These are phyloP conservation scores for Botrytis fabae DNA, from an alignment of 2,329 filamentous ascomycete species.

Conservation along the genomic window DNA sequence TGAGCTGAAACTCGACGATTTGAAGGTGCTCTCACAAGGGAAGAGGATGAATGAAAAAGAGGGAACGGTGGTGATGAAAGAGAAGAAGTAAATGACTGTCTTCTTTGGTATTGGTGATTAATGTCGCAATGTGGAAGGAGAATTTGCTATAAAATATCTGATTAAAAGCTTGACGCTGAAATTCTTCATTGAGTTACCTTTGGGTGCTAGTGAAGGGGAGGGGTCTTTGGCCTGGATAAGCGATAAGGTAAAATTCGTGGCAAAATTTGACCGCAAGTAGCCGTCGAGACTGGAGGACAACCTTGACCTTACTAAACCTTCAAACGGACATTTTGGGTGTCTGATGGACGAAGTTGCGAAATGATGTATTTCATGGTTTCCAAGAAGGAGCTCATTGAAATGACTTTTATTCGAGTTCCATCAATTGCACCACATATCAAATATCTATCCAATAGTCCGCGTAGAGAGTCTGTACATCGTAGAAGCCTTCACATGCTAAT, in stretches of 20 bases:
- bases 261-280: slow-evolving; percentile 3
- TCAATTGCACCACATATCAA: neutral
- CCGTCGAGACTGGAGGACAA: neutral
- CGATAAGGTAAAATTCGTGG: neutral
- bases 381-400: neutral
- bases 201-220: neutral
- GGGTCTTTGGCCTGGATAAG: neutral
- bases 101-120: neutral
- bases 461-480: neutral
- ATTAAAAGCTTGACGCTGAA: slow-evolving; percentile 9
- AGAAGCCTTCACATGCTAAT: slow-evolving; percentile 11
- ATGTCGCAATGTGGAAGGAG: slow-evolving; percentile 9
- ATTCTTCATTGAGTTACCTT: slow-evolving; percentile 13
- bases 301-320: neutral
- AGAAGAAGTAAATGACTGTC: neutral
- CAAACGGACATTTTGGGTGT: neutral
- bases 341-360: neutral
- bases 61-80: slow-evolving; percentile 6
- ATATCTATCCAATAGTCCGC: neutral
- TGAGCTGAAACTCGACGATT: neutral
- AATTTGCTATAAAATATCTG: slow-evolving; percentile 8
- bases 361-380: neutral
- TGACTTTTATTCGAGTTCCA: neutral
- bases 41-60: neutral
- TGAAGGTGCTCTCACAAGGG: neutral